Base-by-base conservation (phyloP, 208 protist genomes). In the Leptomonas pyrrhocoris region DNA sequence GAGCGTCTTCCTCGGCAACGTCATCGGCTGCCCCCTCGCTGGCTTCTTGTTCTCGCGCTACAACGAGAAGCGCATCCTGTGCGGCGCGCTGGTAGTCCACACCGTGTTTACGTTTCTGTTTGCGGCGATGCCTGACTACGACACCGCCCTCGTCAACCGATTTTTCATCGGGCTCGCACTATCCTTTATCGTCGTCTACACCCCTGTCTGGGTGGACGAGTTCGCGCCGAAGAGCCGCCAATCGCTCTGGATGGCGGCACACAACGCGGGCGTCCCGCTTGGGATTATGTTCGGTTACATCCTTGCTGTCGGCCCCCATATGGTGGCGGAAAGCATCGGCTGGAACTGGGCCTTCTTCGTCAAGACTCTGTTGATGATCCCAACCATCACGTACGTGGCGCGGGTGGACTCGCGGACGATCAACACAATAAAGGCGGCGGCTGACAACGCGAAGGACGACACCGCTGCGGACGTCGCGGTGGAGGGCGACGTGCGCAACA, bases 231-330 rank as follows among this genome's bases (percentile, higher is more conserved):
- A 78, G 71, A 79, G 84, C 12, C 68, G 83, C 12, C 85, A 90
- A 62, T 93, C 89, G 30, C 53, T 94, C 19, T 98, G 95, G 93
- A 94, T 97, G 93, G 90, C 93, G 23, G 89, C 89, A 27, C 87
- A 94, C 68, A 94, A 98, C 69, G 92, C 86, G 3, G 95, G 92
- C 28, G 93, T 95, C 30, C 93, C 95, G 34, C 66, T 98, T 13
- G 95, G 95, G 25, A 93, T 98, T 64, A 95, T 98, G 81, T 48
- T 94, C 19, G 95, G 95, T 34, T 98, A 97, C 78, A 16, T 94
- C 31, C 53, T 91, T 46, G 86, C 84, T 13, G 89, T 86, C 15
- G 63, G 36, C 23, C 72, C 57, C 12, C 63, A 54, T 23, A 83
- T 94, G 65, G 70, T 97, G 36, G 60, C 86, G 1, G 73, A 55